Percentiles rank a stretch among this genome's conserved stretches.
Conservation (phyloP, 306 rosid species). For the Lagenaria siceraria region DNA sequence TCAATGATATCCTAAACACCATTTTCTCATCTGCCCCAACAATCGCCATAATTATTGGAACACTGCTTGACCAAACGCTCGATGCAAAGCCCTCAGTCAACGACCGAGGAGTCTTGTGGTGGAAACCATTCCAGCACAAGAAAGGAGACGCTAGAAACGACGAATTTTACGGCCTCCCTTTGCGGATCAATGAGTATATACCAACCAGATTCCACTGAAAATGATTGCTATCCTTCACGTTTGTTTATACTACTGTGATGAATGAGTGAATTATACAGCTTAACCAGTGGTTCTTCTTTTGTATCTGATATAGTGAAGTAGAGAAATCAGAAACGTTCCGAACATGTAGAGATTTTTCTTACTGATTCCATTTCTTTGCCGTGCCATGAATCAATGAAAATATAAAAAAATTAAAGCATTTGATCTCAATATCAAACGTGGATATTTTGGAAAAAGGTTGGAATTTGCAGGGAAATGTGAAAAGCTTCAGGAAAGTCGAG, state of each 20-base stretch:
- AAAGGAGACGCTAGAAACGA: conserved; percentile 67
- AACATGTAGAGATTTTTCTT: not conserved
- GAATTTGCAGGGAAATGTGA: conserved; percentile 1
- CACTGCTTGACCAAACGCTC: conserved; percentile 64
- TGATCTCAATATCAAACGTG: not conserved
- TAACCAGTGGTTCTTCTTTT: not conserved
- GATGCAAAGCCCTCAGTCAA: conserved; percentile 26
- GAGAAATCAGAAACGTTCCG: not conserved
- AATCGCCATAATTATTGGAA: conserved; percentile 74
- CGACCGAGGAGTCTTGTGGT: conserved; percentile 86
- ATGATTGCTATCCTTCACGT: too few species aligned
- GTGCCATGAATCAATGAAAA: not conserved
- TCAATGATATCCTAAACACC: conserved; percentile 71
- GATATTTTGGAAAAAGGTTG: not conserved
- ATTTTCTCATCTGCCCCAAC: conserved; percentile 84
- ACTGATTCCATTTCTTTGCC: not conserved
- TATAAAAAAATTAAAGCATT: not conserved
- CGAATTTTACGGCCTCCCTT: conserved; percentile 66
- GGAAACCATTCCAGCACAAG: conserved; percentile 64
- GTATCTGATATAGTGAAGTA: not conserved
- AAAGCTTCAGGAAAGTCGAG: not conserved
- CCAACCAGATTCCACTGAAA: conserved; percentile 49
- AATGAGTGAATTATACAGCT: not conserved
- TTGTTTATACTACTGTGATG: not conserved
- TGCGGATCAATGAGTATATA: conserved; percentile 42